Evolutionary conservation across 202 grass and related monocot species (phyloP).

Genomic region (Cymbopogon flexuosus): DNA sequence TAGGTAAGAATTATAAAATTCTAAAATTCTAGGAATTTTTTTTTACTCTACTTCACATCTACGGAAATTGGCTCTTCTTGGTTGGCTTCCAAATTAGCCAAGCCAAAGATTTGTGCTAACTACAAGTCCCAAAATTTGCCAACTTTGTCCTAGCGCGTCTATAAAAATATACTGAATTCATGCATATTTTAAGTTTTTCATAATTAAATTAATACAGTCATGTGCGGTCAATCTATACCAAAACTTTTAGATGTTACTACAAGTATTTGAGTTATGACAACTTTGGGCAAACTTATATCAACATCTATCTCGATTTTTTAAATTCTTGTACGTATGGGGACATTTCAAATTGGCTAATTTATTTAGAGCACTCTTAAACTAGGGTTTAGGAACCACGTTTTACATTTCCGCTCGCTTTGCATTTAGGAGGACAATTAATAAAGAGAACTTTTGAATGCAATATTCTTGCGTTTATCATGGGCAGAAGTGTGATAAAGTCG

Average conservation of each 20-base stretch:
- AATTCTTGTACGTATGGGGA: background rate
- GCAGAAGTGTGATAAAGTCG: background rate
- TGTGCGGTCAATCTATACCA: background rate
- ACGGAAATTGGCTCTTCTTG: too few species aligned
- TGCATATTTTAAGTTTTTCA: background rate
- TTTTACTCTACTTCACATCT: background rate
- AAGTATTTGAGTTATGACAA: background rate
- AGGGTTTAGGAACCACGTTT: background rate
- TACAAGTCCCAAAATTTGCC: background rate
- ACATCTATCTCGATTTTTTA: background rate
- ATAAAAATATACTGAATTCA: background rate
- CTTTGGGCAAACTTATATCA: background rate
- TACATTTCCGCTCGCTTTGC: accelerated
- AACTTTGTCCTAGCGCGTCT: background rate
- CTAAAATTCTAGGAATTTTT: background rate
- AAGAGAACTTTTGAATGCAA: too few species aligned
- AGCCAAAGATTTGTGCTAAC: too few species aligned
- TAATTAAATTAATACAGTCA: background rate
- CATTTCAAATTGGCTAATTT: background rate
- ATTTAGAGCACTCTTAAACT: background rate
- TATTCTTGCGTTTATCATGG: background rate
- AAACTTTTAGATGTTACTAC: background rate
- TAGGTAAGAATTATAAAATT: background rate
- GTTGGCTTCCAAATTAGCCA: too few species aligned
- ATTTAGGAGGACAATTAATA: background rate